Percentiles rank a stretch among this genome's conserved stretches.
phyloP scores from a whole-genome alignment of 441 rosid genomes.

The Pelargonium fulgidum region DNA sequence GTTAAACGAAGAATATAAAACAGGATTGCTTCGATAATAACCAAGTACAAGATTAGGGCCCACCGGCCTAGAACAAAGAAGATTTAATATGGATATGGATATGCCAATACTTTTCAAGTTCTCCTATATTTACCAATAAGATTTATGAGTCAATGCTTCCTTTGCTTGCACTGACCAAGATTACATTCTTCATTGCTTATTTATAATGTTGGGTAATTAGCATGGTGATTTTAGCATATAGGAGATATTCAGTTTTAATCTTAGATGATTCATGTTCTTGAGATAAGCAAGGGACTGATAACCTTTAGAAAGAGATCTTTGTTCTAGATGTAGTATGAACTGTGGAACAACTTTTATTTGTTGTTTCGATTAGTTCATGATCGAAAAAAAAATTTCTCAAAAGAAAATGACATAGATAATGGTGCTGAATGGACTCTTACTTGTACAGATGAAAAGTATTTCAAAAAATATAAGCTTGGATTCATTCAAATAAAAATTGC shows the following conservation, averaged over 20 bases:
- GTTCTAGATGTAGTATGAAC: background rate
- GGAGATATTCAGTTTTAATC: background rate
- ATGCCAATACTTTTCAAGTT: background rate
- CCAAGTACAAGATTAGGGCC: background rate
- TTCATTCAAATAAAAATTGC: conserved; percentile 16
- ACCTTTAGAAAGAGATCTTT: background rate
- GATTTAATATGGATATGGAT: background rate
- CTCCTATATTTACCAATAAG: background rate
- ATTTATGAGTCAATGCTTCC: background rate
- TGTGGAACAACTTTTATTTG: background rate
- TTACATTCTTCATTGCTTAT: conserved; percentile 3
- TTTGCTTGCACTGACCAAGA: conserved; percentile 9
- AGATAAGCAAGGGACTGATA: background rate
- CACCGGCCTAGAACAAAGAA: background rate
- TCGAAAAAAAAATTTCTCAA: background rate
- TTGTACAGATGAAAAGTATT: background rate
- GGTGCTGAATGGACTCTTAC: background rate
- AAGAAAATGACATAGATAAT: background rate
- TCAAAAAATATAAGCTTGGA: conserved; percentile 7
- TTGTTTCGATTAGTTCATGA: background rate
- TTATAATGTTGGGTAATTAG: background rate
- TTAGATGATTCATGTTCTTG: background rate
- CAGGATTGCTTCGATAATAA: conserved; percentile 2
- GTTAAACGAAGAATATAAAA: background rate
- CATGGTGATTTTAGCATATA: background rate